Percentiles rank a stretch among this genome's conserved stretches.
Evolutionary conservation across 441 rosid species (phyloP).

Genomic region (Populus hybrid): DNA sequence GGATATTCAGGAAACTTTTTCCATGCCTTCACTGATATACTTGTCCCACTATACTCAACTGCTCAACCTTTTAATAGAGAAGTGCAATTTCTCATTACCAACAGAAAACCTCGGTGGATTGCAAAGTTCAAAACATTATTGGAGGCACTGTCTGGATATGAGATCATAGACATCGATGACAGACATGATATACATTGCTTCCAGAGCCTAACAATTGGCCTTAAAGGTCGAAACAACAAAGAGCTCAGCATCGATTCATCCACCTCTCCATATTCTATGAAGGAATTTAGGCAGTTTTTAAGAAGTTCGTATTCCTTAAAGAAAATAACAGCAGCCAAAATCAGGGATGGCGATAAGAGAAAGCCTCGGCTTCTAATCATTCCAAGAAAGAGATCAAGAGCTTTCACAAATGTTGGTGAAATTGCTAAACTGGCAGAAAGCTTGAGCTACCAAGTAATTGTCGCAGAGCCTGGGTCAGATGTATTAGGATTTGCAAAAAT

Average conservation of each 20-base stretch:
- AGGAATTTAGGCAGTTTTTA: constrained; percentile 53
- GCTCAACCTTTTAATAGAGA: constrained; percentile 51
- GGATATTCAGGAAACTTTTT: constrained; percentile 76
- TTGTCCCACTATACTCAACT: constrained; percentile 61
- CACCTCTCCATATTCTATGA: constrained; percentile 44
- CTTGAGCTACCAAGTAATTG: constrained; percentile 47
- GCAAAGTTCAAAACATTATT: constrained; percentile 43
- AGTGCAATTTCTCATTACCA: constrained; percentile 54
- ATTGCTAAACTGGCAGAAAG: constrained; percentile 40
- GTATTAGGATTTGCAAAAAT: constrained; percentile 40
- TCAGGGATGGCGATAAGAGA: constrained; percentile 18
- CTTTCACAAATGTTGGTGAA: constrained; percentile 43
- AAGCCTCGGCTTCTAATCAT: constrained; percentile 57
- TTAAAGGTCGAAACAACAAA: constrained; percentile 40
- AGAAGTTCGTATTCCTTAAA: constrained; percentile 48
- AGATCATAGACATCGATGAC: constrained; percentile 48
- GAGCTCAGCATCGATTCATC: constrained; percentile 64
- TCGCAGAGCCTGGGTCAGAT: constrained; percentile 48
- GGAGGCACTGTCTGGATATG: constrained; percentile 44
- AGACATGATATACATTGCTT: constrained; percentile 55
- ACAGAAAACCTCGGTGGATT: constrained; percentile 38
- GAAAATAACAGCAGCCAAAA: constrained; percentile 28
- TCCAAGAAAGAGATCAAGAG: constrained; percentile 47
- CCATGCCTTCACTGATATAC: constrained; percentile 71
- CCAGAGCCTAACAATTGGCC: constrained; percentile 48